Percentiles rank a stretch among this genome's conserved stretches.
Evolutionary conservation across 495 filamentous ascomycete genomes (phyloP).

Genomic region (Podospora pseudopauciseta): DNA sequence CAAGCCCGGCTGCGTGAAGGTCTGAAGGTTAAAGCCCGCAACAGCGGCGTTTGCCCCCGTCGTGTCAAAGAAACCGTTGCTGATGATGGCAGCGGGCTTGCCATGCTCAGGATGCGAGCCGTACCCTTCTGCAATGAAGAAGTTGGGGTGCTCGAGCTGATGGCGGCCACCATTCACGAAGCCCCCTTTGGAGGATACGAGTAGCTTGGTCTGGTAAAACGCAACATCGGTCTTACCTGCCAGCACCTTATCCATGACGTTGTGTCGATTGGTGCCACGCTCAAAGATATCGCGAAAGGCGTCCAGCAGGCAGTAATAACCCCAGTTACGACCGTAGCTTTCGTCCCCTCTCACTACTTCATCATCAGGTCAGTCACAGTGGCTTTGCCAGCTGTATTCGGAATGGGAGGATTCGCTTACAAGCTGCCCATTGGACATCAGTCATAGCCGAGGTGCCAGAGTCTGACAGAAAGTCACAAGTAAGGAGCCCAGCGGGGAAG

Average conservation of each 20-base stretch:
- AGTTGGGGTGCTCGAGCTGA: constrained; percentile 11
- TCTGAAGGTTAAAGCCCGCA: constrained; percentile 5
- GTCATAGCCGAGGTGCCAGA: constrained; percentile 5
- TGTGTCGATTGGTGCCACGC: background rate
- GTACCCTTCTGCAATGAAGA: constrained; percentile 6
- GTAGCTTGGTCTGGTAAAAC: constrained; percentile 9
- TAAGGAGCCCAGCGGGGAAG: constrained; percentile 7
- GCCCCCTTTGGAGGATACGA: background rate
- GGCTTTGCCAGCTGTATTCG: background rate
- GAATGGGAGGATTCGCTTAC: constrained; percentile 1
- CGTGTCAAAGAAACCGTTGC: constrained; percentile 8
- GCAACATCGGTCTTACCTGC: constrained; percentile 2
- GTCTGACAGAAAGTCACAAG: constrained; percentile 9
- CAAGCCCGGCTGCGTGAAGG: constrained; percentile 5
- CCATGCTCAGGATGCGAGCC: background rate
- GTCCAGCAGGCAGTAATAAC: constrained; percentile 8
- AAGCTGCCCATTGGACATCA: constrained; percentile 10
- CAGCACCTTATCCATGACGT: constrained; percentile 4
- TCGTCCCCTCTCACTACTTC: constrained; percentile 8
- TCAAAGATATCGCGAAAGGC: constrained; percentile 8
- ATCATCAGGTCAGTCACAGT: background rate
- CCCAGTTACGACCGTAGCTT: constrained; percentile 11
- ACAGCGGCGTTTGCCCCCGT: constrained; percentile 4
- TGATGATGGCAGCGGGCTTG: background rate
- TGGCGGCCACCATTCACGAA: constrained; percentile 9